Conservation (phyloP, 768 basidiomycete genomes). For the Coprinopsis strossmayeri region DNA sequence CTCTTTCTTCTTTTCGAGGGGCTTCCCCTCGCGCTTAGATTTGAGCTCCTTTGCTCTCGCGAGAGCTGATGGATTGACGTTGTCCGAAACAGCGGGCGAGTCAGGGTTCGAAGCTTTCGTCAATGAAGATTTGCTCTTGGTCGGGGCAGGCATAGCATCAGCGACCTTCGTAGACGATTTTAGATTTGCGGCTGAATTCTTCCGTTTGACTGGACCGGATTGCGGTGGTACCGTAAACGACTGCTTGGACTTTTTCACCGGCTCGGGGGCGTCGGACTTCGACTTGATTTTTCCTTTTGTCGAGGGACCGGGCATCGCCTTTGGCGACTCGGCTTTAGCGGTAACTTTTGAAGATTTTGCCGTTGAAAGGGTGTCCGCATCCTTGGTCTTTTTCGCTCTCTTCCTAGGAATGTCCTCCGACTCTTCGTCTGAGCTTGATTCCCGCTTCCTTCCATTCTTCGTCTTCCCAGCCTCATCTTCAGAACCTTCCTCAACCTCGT, state of each 20-base stretch:
- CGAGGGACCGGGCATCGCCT: conserved; percentile 1
- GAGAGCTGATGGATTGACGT: conserved; percentile 12
- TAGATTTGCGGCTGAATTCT: background rate
- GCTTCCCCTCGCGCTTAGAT: conserved; percentile 38
- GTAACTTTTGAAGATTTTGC: conserved; percentile 11
- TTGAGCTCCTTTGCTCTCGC: conserved; percentile 40
- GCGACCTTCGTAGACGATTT: background rate
- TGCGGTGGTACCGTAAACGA: no score
- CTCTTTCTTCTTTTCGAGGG: conserved; percentile 56
- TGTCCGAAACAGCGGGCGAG: conserved; percentile 14
- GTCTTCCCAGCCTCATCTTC: background rate
- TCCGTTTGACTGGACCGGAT: background rate
- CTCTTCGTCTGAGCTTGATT: conserved; percentile 30
- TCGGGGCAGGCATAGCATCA: background rate
- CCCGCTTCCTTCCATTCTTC: conserved; percentile 25
- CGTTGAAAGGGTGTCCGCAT: conserved; percentile 11
- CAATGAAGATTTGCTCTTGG: background rate
- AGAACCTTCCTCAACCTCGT: conserved; percentile 10
- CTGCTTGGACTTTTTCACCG: background rate
- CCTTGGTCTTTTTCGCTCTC: conserved; percentile 39
- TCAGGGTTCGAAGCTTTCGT: conserved; percentile 12
- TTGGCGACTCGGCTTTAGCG: conserved; percentile 2
- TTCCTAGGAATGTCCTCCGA: conserved; percentile 28
- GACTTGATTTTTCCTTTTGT: conserved; percentile 4
- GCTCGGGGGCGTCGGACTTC: background rate